phyloP scores from a whole-genome alignment of 805 yeast genomes.

The Teunomyces stri region DNA sequence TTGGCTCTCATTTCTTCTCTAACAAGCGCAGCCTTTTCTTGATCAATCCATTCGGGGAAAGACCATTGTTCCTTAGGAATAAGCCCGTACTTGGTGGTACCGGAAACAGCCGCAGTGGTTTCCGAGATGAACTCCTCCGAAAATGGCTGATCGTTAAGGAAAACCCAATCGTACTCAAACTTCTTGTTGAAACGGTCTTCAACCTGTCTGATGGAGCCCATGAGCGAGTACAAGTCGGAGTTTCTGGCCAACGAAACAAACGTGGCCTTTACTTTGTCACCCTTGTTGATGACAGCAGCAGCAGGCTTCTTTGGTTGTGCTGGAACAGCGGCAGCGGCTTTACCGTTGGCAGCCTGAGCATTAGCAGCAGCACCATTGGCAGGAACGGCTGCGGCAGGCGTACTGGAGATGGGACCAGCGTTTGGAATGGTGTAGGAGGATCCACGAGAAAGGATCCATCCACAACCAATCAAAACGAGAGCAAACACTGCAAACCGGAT shows the following conservation, averaged over 20 bases:
- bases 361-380: constrained; percentile 5
- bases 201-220: constrained; percentile 66
- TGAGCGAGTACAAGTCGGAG: constrained; percentile 59
- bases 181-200: constrained; percentile 87
- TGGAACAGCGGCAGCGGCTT: constrained; percentile 8
- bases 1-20: constrained; percentile 56
- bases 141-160: constrained; percentile 84
- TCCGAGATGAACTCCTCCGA: constrained; percentile 73
- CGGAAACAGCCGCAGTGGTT: constrained; percentile 69
- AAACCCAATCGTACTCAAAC: constrained; percentile 91
- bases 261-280: constrained; percentile 62
- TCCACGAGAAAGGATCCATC: constrained; percentile 48
- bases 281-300: constrained; percentile 4
- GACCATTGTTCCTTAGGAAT: constrained; percentile 89
- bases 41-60: constrained; percentile 80
- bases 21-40: constrained; percentile 61
- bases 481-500: constrained; percentile 49
- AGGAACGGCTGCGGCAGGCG: constrained; percentile 5
- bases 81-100: constrained; percentile 71
- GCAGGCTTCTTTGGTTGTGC: constrained; percentile 10
- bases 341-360: constrained; percentile 3
- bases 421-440: constrained; percentile 36
- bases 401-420: background rate
- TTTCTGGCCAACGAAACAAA: constrained; percentile 81
- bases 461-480: constrained; percentile 43